Base-by-base conservation (phyloP, 2,329 filamentous ascomycete species). In the Xylariales sp. region DNA sequence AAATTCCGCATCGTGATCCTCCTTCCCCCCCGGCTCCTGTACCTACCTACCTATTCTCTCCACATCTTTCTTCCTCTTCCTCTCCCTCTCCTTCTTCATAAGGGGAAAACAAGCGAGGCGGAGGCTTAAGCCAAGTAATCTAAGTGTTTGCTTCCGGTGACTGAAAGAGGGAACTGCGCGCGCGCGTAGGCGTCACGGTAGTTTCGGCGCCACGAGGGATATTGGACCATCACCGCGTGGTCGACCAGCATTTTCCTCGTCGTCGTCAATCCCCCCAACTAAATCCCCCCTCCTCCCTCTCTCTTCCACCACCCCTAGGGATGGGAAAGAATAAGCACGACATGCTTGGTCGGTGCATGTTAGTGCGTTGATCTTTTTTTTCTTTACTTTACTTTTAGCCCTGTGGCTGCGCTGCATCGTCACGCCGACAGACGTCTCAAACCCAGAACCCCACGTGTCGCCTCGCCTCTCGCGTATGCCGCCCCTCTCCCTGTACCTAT, bases 151-250 rank as follows among this genome's bases (percentile, higher is more conserved):
- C 36, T 43, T 48, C 55, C 55, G 41, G 45, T 54, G 32, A 41
- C 55, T 64, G 43, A 10, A 65, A 18, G 28, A 60, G 43, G 60
- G 39, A 59, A 54, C 6, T 18, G 32, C 18, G 54, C 53, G 43
- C 39, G 14, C 39, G 48, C 34, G 39, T 48, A 10, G 45, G 50
- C 36, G 23, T 52, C 46, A 9, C 55, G 55, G 55, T 57, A 61
- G 50, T 63, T 61, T 64, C 55, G 64, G 67, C 59, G n/a, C 61
- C 56, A 64, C 50, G 52, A 65, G 39, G 36, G 18, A 55, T 62
- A 60, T 53, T 69, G 60, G 56, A 59, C 55, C 52, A 53, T 34
- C 56, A 43, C 62, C 68, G 49, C 68, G 68, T 62, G 65, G 68
- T 56, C 36, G 55, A 65, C 68, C 45, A 59, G 68, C 68, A 68